These are phyloP conservation scores for Backusella macrospora DNA, from an alignment of 192 early-diverging fungal species.

Conservation along the genomic window DNA sequence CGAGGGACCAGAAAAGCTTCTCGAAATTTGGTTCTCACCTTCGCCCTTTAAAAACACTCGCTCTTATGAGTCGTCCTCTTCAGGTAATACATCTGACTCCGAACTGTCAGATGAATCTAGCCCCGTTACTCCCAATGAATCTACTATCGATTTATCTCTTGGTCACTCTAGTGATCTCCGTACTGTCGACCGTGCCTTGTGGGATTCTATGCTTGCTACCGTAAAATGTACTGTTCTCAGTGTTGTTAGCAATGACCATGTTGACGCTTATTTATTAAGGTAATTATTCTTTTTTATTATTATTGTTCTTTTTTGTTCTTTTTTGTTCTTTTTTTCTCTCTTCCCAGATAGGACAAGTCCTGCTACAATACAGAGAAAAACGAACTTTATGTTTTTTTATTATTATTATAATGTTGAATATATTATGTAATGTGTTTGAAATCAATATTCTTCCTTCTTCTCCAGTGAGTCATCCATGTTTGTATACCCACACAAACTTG, in stretches of 20 bases:
- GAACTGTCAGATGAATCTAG: conserved; percentile 32
- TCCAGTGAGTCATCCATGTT: conserved; percentile 96
- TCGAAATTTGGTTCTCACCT: conserved; percentile 94
- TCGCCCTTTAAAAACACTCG: conserved; percentile 17
- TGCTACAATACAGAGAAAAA: not conserved
- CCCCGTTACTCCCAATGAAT: conserved; percentile 22
- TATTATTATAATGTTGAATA: not conserved
- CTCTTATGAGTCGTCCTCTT: not conserved
- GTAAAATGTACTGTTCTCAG: conserved; percentile 93
- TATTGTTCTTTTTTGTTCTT: conserved; percentile 11
- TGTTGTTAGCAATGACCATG: conserved; percentile 75
- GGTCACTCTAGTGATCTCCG: conserved; percentile 44
- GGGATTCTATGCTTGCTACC: conserved; percentile 92
- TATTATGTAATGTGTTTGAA: not conserved
- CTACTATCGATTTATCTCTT: conserved; percentile 18
- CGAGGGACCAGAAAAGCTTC: conserved; percentile 97
- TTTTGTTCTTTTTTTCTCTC: not conserved
- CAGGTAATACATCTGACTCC: conserved; percentile 18
- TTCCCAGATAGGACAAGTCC: not conserved
- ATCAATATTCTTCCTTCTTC: not conserved
- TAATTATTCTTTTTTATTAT: conserved; percentile 23
- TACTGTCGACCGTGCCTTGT: conserved; percentile 70
- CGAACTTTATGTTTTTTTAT: not conserved
- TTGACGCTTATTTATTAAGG: conserved; percentile 92
- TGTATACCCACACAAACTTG: conserved; percentile 91